Base-by-base conservation (phyloP, 2,329 filamentous ascomycete genomes). In the Phialemoniopsis sp. region DNA sequence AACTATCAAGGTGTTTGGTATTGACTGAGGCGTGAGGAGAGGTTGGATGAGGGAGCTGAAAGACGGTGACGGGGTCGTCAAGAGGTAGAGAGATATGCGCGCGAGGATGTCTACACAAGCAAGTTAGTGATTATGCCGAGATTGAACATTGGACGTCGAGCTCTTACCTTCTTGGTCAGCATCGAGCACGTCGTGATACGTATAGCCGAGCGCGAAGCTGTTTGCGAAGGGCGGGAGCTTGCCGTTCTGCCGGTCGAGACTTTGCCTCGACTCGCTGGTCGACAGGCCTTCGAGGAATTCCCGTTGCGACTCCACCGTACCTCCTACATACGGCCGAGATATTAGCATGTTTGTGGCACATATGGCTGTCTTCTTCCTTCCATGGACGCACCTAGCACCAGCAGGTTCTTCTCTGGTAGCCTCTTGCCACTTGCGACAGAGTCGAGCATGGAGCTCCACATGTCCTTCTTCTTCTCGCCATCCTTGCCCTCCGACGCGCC, bases 391-490 rank as follows among this genome's bases (percentile, higher is more conserved):
- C 88, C 89, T 58, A 96, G 68, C 16, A 96, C 82, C 32, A 96
- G 67, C 46, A 96, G 67, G 59, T 90, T 94, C 76, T 95, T 96
- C 66, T 95, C 89, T 6, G 89, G 88, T 54, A 96, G 69, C 51
- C 86, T 79, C 71, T 93, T 94, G 50, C 87, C 89, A 64, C 87
- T 95, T 52, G 90, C 89, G 51, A 93, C 90, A 38, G 80, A 84
- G 63, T 94, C 88, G 50, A 96, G 75, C 85, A 96, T 88, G 33
- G 88, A 89, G 45, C 86, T 90, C 91, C 91, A 96, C 64, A 96
- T 83, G 59, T 95, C 88, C 65, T 87, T 88, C 68, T 88, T 90
- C 47, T 84, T 83, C 52, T 86, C 83, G 63, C 70, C 76, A 66
- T 78, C 76, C 48, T 73, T 75, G 52, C 66, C 66, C 36, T 79